Evolutionary conservation across 495 filamentous ascomycete genomes (phyloP), one percentile per base, ranked within the genome.

Genomic region (Aspergillus hancockii): DNA sequence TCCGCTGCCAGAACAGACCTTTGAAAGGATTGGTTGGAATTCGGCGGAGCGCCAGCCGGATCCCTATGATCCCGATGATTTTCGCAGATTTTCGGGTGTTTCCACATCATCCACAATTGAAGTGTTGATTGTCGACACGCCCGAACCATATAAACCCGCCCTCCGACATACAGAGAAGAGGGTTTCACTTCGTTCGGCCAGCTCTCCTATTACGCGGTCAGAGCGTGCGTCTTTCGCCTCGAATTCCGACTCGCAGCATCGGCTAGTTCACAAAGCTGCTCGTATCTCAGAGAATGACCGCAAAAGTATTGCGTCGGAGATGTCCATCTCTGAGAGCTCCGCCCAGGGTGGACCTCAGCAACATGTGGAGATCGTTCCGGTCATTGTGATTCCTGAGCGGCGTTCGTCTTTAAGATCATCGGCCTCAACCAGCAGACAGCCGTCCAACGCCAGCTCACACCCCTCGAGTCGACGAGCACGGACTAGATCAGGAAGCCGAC

Each of bases 131-230:
- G 82, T 91, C 36, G 86, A 89, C 50, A 75, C 78, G 4, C 77
- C 80, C 5, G 85, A 83, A 43, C 77, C 75, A 56, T 69, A 71
- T 16, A 65, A 66, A 32, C 79, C 82, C 49, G 75, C 75, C 14
- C 74, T 93, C 55, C 84, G 90, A 49, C 90, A 92, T 67, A 84
- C 83, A 22, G 85, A 83, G 63, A 92, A 92, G 77, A 87, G 71
- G 75, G 79, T 52, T 66, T 82, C 73, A 70, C 76, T 70, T 71
- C 88, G 67, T 69, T 85, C 85, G 12, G 74, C 76, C 28, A 80
- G 73, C 54, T 81, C 79, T 31, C 77, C 74, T 2, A 64, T 77
- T 18, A 69, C 75, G 30, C 68, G 57, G 38, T 76, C 77, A 0
- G 75, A 78, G 23, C 75, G 75, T n/a, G 69, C 70, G 10, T 82